Base-by-base conservation (phyloP, 306 rosid species). In the Inga oerstediana region DNA sequence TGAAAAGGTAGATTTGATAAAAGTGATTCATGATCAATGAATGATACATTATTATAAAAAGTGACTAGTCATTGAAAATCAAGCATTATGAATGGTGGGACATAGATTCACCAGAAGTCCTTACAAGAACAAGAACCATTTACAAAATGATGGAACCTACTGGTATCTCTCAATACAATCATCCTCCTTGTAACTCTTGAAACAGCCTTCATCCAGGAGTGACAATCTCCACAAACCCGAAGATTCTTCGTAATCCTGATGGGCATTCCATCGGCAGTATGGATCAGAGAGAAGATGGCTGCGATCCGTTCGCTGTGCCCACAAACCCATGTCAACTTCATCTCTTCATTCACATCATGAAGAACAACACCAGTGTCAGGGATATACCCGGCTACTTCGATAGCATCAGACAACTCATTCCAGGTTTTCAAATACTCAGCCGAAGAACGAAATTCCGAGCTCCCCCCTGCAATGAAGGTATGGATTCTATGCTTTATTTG, bases 231-330 rank as follows among this genome's bases (percentile, higher is more conserved):
- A 83, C 92, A 89, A 75, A 89, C 85, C 52, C 92, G 74, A 78
- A 92, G 84, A 69, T 92, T 92, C 83, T 92, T 90, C 3, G 89
- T 89, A 39, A 90, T 84, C 84, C 93, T 89, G 66, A 90, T 82
- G 22, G 94, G 97, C 74, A 76, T 84, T 83, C 87, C 86, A 1
- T 69, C 32, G 7, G 76, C 82, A 68, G 82, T 81, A 80, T 92
- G 82, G 17, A 92, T 80, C 54, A 89, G 90, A 27, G 90, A 83
- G 66, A 76, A 89, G 1, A 81, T 74, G 34, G 88, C 41, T 4
- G 94, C 94, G 0, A 87, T 80, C 71, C 91, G 75, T 78, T 90
- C 97, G 56, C 94, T 90, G 62, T 90, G 93, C 58, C 89, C 89
- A 51, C 93, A 92, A 39, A 80, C 83, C 93, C 89, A 86, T 32